Evolutionary conservation across 768 basidiomycete species (phyloP), one percentile per base, ranked within the genome.

Genomic region (Chalciporus chontae): DNA sequence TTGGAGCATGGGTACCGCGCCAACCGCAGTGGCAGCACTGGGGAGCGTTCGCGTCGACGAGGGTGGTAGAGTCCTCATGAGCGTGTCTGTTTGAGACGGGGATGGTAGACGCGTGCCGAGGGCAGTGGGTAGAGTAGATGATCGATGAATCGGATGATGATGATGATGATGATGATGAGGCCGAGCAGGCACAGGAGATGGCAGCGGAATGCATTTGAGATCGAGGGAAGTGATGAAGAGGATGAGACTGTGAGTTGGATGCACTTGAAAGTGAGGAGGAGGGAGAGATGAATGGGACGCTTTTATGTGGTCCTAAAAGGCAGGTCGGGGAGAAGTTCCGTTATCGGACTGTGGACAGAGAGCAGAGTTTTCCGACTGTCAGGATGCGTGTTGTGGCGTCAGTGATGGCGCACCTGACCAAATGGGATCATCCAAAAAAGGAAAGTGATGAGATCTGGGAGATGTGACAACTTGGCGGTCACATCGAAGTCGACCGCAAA

Each of bases 1-100:
- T 74, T 31, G 81, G 77, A 23, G 79, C 65, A 55, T 78, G 76
- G 14, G 71, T 62, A 34, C 84, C 84, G 58, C 85, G 81, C 74
- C 75, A 84, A 57, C 84, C 84, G 55, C 86, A 88, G 65, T 86
- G 84, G 74, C 84, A 86, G 71, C 86, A 88, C 65, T 86, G 84
- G 52, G 86, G 84, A n/a, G 79, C 73, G 71, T 77, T 80, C 59
- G 75, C 71, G 71, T 79, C 70, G 45, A 73, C 64, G 31, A 70
- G 62, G 43, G 69, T 53, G 52, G 56, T 47, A 52, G 67, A 54
- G 55, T 65, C 66, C 34, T 61, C 59, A 45, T 52, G 51, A 11
- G 60, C 54, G 47, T 54, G 54, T 43, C 59, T 58, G 51, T 37
- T 49, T 27, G 60, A 56, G 44, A 64, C 60, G 54, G 63, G 62